Base-by-base conservation (phyloP, 139 green algal genomes). In the Closterium sp. region DNA sequence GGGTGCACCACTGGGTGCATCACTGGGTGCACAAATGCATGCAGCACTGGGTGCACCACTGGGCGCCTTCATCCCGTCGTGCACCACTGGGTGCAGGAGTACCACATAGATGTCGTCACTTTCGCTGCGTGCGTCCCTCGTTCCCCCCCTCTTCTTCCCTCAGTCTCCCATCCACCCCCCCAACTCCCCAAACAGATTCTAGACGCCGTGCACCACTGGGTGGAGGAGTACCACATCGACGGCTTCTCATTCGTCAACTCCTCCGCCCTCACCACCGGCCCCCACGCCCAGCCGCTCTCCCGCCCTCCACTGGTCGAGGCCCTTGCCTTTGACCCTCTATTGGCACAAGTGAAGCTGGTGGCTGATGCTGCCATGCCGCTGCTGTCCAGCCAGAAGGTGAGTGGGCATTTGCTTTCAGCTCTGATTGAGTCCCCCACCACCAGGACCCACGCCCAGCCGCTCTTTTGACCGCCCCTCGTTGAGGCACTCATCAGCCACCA, bases 141-240 rank as follows among this genome's bases (percentile, higher is more conserved):
- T 66, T 66, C 9, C 38, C 38, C 4, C 9, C 36, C 12, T 64
- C 36, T 64, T 9, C 36, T 55, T 6, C 6, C 36, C 36, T 10
- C 38, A 23, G 1, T 16, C 85, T 8, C 38, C 38, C 38, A 23
- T 66, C 38, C 38, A 23, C 38, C 38, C 38, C 6, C 84, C 32
- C 6, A 12, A 16, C 36, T 55, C 36, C 36, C 36, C 36, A 12
- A 66, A 9, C 91, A 94, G 91, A 38, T 99, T 81, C 66, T 99
- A 32, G 97, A 99, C 96, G 98, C 96, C 95, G 95, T 99, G 66
- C 93, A 95, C 4, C 97, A 98, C 94, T 99, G 98, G 98, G 91
- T 94, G 36, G 31, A 86, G 34, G 96, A 98, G 94, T 97, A 96
- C 92, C 97, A 98, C 93, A 95, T 99, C 38, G 94, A 96, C 64